These are phyloP conservation scores for Pythium monospermum DNA, from an alignment of 352 stramenopile genomes.

Conservation along the genomic window DNA sequence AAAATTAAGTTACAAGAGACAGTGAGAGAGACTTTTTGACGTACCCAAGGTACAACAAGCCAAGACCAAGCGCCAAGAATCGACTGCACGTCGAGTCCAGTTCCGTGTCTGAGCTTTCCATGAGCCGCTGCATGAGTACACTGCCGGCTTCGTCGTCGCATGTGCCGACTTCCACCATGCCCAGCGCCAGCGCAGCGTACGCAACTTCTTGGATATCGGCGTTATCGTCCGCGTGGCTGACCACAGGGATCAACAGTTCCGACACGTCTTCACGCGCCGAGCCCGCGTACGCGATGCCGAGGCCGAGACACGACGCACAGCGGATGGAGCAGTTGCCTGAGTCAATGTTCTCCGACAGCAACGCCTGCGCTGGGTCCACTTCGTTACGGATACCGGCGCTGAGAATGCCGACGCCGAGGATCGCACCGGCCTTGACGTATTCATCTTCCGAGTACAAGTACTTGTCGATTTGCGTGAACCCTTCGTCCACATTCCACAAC, in stretches of 20 bases:
- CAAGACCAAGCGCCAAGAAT: conserved; percentile 97
- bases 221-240: conserved; percentile 87
- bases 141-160: conserved; percentile 97
- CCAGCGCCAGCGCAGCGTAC: conserved; percentile 94
- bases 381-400: conserved; percentile 94
- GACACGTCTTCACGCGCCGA: conserved; percentile 95
- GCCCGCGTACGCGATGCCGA: conserved; percentile 98
- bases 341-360: conserved; percentile 97
- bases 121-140: conserved; percentile 96
- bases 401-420: conserved; percentile 96
- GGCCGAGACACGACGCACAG: conserved; percentile 91
- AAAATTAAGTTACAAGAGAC: too few species aligned
- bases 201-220: conserved; percentile 91
- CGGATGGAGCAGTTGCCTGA: conserved; percentile 93
- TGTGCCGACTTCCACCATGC: conserved; percentile 98
- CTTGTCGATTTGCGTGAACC: conserved; percentile 99
- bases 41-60: conserved; percentile 96
- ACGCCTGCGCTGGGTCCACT: conserved; percentile 94
- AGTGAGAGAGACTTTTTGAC: too few species aligned
- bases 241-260: conserved; percentile 94
- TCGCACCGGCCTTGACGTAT: conserved; percentile 97
- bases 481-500: conserved; percentile 99
- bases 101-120: conserved; percentile 97
- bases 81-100: conserved; percentile 94
- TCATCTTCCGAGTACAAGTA: conserved; percentile 98